Conservation (phyloP, 2,329 filamentous ascomycete genomes). For the Fusarium acutatum region DNA sequence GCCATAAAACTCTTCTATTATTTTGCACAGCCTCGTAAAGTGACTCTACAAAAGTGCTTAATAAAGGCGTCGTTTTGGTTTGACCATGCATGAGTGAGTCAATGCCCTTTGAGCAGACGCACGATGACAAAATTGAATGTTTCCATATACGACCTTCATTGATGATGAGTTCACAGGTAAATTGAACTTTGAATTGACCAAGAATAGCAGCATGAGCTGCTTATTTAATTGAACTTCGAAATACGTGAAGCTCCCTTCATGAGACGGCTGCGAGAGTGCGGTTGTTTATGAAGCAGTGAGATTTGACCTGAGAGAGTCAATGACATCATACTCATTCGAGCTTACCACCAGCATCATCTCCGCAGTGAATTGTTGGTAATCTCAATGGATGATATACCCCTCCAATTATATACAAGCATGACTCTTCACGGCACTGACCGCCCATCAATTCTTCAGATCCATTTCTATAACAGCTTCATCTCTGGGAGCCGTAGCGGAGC, state of each 20-base stretch:
- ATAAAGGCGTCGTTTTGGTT: neutral
- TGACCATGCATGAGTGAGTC: neutral
- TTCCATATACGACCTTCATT: neutral
- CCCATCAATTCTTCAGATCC: neutral
- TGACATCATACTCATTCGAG: neutral
- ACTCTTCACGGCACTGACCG: neutral
- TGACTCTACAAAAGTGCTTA: neutral
- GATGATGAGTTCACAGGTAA: too few species aligned
- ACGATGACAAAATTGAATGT: neutral
- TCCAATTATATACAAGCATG: neutral
- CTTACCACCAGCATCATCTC: neutral
- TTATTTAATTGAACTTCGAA: neutral
- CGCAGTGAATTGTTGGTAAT: neutral
- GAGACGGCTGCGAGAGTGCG: neutral
- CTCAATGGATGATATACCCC: neutral
- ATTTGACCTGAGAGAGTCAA: neutral
- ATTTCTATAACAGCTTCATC: neutral
- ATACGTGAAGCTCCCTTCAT: neutral
- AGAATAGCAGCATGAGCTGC: rapidly evolving
- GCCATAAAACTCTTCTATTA: neutral
- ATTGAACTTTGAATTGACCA: rapidly evolving
- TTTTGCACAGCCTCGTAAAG: neutral
- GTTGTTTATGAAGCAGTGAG: neutral
- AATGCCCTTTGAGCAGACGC: neutral
- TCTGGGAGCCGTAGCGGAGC: neutral